Percentiles rank a stretch among this genome's conserved stretches.
Conservation (phyloP, 2,329 filamentous ascomycete species). For the Nemania diffusa region DNA sequence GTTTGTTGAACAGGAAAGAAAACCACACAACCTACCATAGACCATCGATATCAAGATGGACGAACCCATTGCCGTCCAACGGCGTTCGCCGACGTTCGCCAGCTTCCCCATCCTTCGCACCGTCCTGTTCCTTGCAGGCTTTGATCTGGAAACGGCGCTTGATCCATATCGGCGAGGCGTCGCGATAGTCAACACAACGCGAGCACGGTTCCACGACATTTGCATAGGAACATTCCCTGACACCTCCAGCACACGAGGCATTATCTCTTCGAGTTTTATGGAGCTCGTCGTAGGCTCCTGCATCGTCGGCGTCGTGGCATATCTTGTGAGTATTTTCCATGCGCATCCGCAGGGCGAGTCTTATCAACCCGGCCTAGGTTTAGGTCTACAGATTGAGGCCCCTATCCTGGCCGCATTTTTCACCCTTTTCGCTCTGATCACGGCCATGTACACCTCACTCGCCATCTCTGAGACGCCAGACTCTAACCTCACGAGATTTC, state of each 20-base stretch:
- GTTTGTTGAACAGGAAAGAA: no score
- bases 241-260: neutral
- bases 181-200: no score
- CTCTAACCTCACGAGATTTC: neutral
- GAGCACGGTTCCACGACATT: neutral
- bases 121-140: neutral
- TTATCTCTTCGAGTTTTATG: neutral
- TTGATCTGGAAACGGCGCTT: neutral
- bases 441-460: neutral
- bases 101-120: neutral
- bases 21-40: no score
- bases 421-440: neutral
- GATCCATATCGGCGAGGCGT: neutral
- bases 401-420: constrained; percentile 4
- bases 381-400: neutral
- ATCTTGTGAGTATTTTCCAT: neutral
- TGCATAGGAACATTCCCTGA: neutral
- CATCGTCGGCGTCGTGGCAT: neutral
- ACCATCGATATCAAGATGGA: no score
- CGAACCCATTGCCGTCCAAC: no score
- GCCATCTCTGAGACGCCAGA: neutral
- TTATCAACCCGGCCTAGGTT: neutral
- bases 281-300: neutral
- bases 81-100: neutral
- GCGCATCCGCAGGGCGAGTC: neutral